phyloP scores from a whole-genome alignment of 805 yeast genomes.

The Kurtzmaniella fragi region DNA sequence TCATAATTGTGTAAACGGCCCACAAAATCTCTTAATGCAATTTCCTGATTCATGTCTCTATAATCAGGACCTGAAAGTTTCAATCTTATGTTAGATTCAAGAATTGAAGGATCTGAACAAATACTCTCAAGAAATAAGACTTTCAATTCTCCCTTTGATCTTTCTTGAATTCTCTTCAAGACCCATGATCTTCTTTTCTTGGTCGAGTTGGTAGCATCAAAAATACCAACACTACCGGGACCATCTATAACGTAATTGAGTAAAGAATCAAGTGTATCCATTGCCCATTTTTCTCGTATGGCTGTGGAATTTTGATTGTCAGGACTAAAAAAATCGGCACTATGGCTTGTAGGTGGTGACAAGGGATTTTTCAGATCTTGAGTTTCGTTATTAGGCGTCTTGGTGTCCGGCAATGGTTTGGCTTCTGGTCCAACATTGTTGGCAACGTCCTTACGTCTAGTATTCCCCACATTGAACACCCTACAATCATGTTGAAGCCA shows the following conservation, averaged over 20 bases:
- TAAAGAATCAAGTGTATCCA: slow-evolving; percentile 82
- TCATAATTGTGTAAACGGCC: slow-evolving; percentile 80
- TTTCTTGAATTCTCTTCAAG: slow-evolving; percentile 48
- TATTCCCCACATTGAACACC: slow-evolving; percentile 93
- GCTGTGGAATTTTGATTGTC: slow-evolving; percentile 58
- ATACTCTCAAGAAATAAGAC: slow-evolving; percentile 83
- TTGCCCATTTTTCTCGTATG: slow-evolving; percentile 91
- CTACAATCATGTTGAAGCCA: slow-evolving; percentile 91
- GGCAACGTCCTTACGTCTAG: slow-evolving; percentile 70
- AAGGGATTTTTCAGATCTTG: slow-evolving; percentile 11
- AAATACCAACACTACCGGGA: slow-evolving; percentile 87
- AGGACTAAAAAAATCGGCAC: slow-evolving; percentile 84
- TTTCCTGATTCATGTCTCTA: slow-evolving; percentile 72
- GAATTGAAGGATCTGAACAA: slow-evolving; percentile 73
- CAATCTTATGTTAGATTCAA: slow-evolving; percentile 78
- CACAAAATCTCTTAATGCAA: slow-evolving; percentile 77
- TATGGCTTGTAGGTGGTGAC: slow-evolving; percentile 36
- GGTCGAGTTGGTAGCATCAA: slow-evolving; percentile 81
- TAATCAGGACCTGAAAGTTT: slow-evolving; percentile 94
- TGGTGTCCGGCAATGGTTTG: slow-evolving; percentile 47
- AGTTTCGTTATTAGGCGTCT: slow-evolving; percentile 29
- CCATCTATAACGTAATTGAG: slow-evolving; percentile 76
- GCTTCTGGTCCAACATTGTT: slow-evolving; percentile 63
- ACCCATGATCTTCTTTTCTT: slow-evolving; percentile 58
- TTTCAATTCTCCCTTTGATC: slow-evolving; percentile 60